Evolutionary conservation across 225 moss, liverwort and hornwort species (phyloP).

Genomic region (Antitrichia curtipendula): DNA sequence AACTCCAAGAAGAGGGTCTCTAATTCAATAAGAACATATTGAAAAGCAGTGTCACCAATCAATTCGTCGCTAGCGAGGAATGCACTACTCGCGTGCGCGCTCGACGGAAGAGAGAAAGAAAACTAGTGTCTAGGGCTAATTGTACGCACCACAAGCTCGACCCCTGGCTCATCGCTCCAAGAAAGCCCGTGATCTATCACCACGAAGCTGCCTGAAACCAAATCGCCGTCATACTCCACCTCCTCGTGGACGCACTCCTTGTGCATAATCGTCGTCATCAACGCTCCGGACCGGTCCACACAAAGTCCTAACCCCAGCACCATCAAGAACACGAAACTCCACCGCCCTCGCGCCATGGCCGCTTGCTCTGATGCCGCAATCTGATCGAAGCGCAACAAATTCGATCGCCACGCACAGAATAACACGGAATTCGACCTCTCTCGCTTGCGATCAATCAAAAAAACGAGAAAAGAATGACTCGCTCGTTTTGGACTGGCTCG

Average conservation of each 20-base stretch:
- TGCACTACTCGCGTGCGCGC: neutral
- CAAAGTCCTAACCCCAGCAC: constrained; percentile 5
- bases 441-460: neutral
- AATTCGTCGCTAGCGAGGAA: neutral
- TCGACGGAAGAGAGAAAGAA: neutral
- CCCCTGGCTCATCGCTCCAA: constrained; percentile 40
- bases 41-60: neutral
- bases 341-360: constrained; percentile 11
- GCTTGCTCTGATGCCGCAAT: neutral
- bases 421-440: neutral
- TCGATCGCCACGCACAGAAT: neutral
- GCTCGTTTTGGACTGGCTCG: neutral
- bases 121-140: neutral
- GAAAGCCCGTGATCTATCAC: constrained; percentile 48
- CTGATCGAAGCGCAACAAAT: neutral
- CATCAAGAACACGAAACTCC: neutral
- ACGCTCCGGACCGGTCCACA: constrained; percentile 9
- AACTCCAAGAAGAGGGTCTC: neutral
- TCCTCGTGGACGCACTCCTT: constrained; percentile 67
- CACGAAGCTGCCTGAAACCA: constrained; percentile 65
- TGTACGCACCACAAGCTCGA: constrained; percentile 64
- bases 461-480: neutral
- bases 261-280: constrained; percentile 35
- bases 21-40: neutral
- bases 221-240: constrained; percentile 46